Conservation (phyloP, 768 basidiomycete species). For the Cystofilobasidium bisporidii region DNA sequence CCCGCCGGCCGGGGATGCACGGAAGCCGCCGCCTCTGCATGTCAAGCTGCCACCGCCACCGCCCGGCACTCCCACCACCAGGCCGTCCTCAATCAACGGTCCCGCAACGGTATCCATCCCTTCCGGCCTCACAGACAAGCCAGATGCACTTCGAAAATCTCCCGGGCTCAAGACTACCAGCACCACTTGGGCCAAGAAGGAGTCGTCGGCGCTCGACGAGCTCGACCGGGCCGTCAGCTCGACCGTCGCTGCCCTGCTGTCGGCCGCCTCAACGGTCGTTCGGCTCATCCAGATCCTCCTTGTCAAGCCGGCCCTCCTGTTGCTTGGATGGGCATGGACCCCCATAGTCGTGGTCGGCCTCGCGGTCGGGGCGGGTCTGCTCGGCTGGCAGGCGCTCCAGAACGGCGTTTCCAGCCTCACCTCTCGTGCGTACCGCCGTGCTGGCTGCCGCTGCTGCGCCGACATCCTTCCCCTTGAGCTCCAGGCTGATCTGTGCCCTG, state of each 20-base stretch:
- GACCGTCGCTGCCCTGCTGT: not conserved
- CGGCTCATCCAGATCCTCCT: not conserved
- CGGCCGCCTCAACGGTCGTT: not conserved
- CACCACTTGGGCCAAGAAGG: too few species aligned
- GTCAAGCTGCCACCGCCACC: too few species aligned
- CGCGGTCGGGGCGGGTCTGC: not conserved
- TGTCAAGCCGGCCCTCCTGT: not conserved
- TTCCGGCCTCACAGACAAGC: too few species aligned
- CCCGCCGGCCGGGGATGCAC: too few species aligned
- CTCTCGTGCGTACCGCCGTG: not conserved
- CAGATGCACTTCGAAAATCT: too few species aligned
- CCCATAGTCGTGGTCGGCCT: not conserved
- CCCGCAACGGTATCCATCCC: too few species aligned
- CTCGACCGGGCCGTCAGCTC: not conserved
- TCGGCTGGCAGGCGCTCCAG: not conserved
- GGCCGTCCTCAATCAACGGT: too few species aligned
- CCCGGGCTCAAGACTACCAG: too few species aligned
- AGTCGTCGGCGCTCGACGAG: not conserved
- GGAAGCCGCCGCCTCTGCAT: too few species aligned
- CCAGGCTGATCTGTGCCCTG: not conserved
- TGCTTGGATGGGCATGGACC: not conserved
- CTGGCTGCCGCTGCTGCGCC: too few species aligned
- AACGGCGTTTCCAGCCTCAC: not conserved
- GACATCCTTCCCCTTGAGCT: not conserved
- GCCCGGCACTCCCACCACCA: too few species aligned